Evolutionary conservation across 2,329 filamentous ascomycete species (phyloP), one percentile per base, ranked within the genome.

Genomic region (Hymenoscyphus fructigenus): DNA sequence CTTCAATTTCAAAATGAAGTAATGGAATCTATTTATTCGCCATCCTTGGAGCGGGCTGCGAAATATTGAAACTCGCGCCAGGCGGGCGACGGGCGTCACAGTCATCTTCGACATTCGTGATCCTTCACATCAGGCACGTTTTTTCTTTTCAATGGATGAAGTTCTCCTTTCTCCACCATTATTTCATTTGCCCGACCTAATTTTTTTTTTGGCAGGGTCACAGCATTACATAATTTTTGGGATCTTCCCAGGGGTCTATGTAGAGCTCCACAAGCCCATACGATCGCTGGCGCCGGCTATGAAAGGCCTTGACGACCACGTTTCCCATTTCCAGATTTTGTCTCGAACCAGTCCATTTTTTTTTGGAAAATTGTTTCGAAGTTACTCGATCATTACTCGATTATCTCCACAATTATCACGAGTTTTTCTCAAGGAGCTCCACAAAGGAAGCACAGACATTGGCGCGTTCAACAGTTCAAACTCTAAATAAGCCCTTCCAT

Each of bases 221-320:
- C 20, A 50, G 20, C n/a, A 50, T 50, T 50, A 50, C 44, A 20
- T 50, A 26, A 50, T 12, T 50, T 50, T 53, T 26, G 12, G 10
- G 47, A 53, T 53, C 47, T 53, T 53, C 47, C 47, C 47, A 53
- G 47, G 47, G 47, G 20, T 53, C 47, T 53, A 26, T 53, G 10
- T 23, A 50, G 3, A 28, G 47, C 47, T 53, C 47, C 47, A 53
- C 47, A 12, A 14, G n/a, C 20, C 47, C 47, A 53, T 53, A 23
- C 12, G 47, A 53, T 53, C 47, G 10, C 47, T 53, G 47, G 20
- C 26, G 4, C 47, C 10, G 47, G 20, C 47, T 23, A 23, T 53
- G 47, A 23, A 53, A 53, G 20, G 20, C 23, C 20, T 23, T 53
- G 20, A 10, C 20, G 20, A 23, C 47, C 20, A 53, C 47, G 47